Evolutionary conservation across 2,329 filamentous ascomycete genomes (phyloP).

Genomic region (Neurospora sp.): DNA sequence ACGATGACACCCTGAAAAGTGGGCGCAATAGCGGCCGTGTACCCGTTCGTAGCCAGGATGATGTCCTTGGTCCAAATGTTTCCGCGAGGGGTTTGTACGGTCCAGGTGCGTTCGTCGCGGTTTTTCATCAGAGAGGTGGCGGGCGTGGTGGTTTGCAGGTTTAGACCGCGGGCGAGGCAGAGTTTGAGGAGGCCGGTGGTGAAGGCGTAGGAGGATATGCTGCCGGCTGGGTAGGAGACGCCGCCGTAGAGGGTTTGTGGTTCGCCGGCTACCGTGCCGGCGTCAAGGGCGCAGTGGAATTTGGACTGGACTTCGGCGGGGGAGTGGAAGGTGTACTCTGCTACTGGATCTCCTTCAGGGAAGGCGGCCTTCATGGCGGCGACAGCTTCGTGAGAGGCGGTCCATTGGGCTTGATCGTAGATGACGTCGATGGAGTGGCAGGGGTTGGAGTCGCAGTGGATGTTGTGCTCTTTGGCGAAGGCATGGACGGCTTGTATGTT

Average conservation of each 20-base stretch:
- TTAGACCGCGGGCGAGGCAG: constrained; percentile 32
- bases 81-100: constrained; percentile 33
- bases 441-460: constrained; percentile 38
- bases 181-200: constrained; percentile 33
- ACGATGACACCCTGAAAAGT: constrained; percentile 36
- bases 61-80: constrained; percentile 30
- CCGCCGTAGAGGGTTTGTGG: constrained; percentile 32
- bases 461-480: constrained; percentile 37
- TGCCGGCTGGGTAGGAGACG: constrained; percentile 35
- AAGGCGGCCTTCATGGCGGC: constrained; percentile 34
- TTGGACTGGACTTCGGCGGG: constrained; percentile 29
- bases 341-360: constrained; percentile 28
- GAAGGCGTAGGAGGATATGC: constrained; percentile 30
- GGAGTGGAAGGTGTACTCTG: constrained; percentile 33
- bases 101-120: constrained; percentile 22
- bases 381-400: constrained; percentile 28
- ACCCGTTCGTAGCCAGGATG: constrained; percentile 44
- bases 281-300: constrained; percentile 25
- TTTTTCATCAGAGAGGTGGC: constrained; percentile 20
- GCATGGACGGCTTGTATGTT: constrained; percentile 45
- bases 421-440: constrained; percentile 49
- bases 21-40: constrained; percentile 35
- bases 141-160: constrained; percentile 43
- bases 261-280: constrained; percentile 14
- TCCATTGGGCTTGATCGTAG: constrained; percentile 37